Percentiles rank a stretch among this genome's conserved stretches.
Conservation (phyloP, 2,329 filamentous ascomycete genomes). For the Geosmithia putterillii region DNA sequence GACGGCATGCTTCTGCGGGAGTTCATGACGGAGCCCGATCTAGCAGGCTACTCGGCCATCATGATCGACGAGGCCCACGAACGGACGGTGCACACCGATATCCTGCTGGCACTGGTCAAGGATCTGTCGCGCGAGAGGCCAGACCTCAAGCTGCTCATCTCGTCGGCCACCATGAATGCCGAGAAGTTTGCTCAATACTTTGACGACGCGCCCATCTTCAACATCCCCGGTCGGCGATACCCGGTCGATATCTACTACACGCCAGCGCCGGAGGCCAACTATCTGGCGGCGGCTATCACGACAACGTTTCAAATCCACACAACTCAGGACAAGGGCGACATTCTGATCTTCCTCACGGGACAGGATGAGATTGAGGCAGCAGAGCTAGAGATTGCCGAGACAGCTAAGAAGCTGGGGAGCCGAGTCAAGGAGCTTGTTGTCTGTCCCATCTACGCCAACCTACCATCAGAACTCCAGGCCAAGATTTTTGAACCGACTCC, state of each 20-base stretch:
- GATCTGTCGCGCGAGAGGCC: conserved; percentile 73
- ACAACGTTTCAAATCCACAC: conserved; percentile 94
- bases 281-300: conserved; percentile 79
- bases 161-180: conserved; percentile 88
- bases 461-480: conserved; percentile 80
- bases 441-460: conserved; percentile 86
- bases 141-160: conserved; percentile 83
- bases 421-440: conserved; percentile 80
- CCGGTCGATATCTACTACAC: conserved; percentile 90
- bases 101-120: conserved; percentile 77
- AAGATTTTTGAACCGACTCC: conserved; percentile 95
- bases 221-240: conserved; percentile 80
- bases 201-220: conserved; percentile 86
- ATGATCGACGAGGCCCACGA: conserved; percentile 99
- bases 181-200: conserved; percentile 88
- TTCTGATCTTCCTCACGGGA: conserved; percentile 87
- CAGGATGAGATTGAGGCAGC: conserved; percentile 93
- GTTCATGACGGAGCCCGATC: conserved; percentile 77
- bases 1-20: conserved; percentile 90
- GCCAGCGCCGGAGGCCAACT: conserved; percentile 84
- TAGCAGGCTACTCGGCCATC: conserved; percentile 71
- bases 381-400: conserved; percentile 74
- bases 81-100: conserved; percentile 80
- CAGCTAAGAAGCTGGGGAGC: conserved; percentile 71
- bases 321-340: conserved; percentile 73